Evolutionary conservation across 2,329 filamentous ascomycete genomes (phyloP).

Genomic region (Colletotrichum orbiculare): DNA sequence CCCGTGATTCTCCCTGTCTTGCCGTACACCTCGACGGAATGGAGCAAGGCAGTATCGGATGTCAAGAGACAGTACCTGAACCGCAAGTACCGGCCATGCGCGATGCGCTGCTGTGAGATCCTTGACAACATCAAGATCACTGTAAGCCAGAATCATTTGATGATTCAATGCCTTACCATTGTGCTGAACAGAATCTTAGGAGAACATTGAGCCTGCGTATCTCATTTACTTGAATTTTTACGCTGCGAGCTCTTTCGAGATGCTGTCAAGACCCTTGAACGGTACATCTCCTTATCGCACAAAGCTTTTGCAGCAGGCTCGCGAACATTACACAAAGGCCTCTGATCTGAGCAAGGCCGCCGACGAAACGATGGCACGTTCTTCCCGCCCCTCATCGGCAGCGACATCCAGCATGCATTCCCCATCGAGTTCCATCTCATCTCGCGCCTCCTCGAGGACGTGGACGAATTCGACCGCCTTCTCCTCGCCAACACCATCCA

Average conservation of each 20-base stretch:
- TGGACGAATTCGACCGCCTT: conserved; percentile 55
- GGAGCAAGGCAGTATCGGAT: conserved; percentile 62
- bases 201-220: conserved; percentile 62
- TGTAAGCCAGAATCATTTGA: conserved; percentile 47
- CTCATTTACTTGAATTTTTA: conserved; percentile 71
- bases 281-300: conserved; percentile 58
- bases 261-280: conserved; percentile 62
- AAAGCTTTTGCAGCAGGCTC: conserved; percentile 62
- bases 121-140: conserved; percentile 59
- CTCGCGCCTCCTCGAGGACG: conserved; percentile 45
- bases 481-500: conserved; percentile 60
- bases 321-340: conserved; percentile 62
- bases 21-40: conserved; percentile 60
- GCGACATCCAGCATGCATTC: conserved; percentile 56
- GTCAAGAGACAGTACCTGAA: conserved; percentile 65
- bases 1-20: conserved; percentile 45
- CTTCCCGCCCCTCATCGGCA: conserved; percentile 52
- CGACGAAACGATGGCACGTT: conserved; percentile 55
- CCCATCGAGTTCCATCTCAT: conserved; percentile 57
- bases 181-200: conserved; percentile 40
- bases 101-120: conserved; percentile 63
- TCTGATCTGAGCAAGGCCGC: conserved; percentile 59
- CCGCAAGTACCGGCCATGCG: conserved; percentile 64
- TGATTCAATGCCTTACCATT: not conserved
- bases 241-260: conserved; percentile 69